phyloP scores from a whole-genome alignment of 805 yeast genomes.

The Candida michaelii region DNA sequence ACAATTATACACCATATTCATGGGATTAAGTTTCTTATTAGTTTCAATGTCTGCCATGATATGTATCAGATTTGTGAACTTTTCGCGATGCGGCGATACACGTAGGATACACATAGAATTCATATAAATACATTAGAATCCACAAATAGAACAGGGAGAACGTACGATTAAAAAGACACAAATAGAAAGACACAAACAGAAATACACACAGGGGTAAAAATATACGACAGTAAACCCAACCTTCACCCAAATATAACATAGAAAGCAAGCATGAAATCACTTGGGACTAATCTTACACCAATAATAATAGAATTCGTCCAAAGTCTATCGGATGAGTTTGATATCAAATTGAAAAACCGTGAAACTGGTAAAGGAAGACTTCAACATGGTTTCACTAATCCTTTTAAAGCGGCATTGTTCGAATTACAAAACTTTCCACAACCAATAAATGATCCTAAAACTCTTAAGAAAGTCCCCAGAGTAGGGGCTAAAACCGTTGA shows the following conservation, averaged over 20 bases:
- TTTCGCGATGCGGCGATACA: conserved; percentile 2
- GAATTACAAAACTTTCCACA: conserved; percentile 31
- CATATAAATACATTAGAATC: no score
- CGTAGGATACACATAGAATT: no score
- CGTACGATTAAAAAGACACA: no score
- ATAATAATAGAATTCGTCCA: not conserved
- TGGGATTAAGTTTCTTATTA: conserved; percentile 75
- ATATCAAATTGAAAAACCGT: not conserved
- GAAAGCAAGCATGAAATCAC: no score
- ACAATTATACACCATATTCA: conserved; percentile 83
- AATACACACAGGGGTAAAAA: not conserved
- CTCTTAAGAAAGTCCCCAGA: conserved; percentile 58
- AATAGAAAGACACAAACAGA: no score
- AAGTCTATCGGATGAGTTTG: not conserved
- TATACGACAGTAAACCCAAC: no score
- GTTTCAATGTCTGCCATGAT: not conserved
- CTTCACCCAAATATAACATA: no score
- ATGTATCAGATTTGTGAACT: not conserved
- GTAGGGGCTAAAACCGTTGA: conserved; percentile 72
- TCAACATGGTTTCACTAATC: conserved; percentile 1
- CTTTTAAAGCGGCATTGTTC: conserved; percentile 2
- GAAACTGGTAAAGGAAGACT: not conserved
- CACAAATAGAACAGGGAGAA: no score
- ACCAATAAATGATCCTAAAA: conserved; percentile 53
- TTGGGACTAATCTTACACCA: not conserved